phyloP scores from a whole-genome alignment of 352 stramenopile genomes.

The Pythium dissotocum region DNA sequence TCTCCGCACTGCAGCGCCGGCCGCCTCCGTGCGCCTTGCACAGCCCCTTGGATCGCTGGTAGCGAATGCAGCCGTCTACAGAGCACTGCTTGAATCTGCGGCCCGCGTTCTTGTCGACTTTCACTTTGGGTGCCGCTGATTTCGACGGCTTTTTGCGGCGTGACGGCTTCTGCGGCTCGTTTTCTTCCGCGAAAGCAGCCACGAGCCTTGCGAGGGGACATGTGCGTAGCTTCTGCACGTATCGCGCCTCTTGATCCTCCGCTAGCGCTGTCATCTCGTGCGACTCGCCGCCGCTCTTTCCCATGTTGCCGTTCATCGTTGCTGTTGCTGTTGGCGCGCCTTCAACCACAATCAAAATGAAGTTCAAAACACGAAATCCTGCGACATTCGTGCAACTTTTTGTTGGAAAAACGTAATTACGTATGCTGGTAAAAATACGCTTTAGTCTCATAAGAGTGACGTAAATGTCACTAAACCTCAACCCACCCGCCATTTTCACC shows the following conservation, averaged over 20 bases:
- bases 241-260: not conserved
- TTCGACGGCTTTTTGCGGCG: no score
- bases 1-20: not conserved
- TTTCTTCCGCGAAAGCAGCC: not conserved
- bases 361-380: not conserved
- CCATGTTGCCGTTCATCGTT: not conserved
- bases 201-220: not conserved
- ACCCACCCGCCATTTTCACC: not conserved
- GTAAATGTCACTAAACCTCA: conserved; percentile 1
- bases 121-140: no score
- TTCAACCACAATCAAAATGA: not conserved
- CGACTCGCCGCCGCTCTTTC: not conserved
- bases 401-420: not conserved
- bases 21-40: not conserved
- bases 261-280: not conserved
- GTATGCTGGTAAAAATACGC: not conserved
- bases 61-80: not conserved
- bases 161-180: not conserved
- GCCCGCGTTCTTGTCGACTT: not conserved
- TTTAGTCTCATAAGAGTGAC: not conserved
- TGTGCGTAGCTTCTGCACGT: not conserved
- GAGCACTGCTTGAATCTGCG: not conserved
- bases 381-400: conserved; percentile 1
- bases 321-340: not conserved
- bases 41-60: not conserved